Evolutionary conservation across 148 eudicot species (phyloP).

Genomic region (Selenicereus undatus): DNA sequence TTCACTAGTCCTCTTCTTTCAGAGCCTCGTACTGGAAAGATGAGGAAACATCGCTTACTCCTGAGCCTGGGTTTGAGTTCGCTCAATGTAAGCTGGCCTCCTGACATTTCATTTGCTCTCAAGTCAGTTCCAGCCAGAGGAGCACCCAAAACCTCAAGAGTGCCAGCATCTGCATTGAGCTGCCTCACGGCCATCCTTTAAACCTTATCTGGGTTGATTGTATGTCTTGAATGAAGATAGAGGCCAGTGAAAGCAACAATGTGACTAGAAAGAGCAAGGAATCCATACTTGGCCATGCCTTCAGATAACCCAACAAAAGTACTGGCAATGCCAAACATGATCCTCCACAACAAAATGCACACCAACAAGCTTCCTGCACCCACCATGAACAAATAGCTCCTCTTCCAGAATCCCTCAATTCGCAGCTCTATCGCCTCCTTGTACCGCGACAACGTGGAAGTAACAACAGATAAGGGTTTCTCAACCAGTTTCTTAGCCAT

Average conservation of each 20-base stretch:
- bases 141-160: slow-evolving; percentile 98
- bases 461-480: slow-evolving; percentile 45
- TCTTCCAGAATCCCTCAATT: slow-evolving; percentile 89
- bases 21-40: slow-evolving; percentile 85
- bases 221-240: slow-evolving; percentile 74
- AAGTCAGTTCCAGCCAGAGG: slow-evolving; percentile 87
- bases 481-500: slow-evolving; percentile 50
- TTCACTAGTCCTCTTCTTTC: slow-evolving; percentile 88
- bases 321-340: slow-evolving; percentile 83
- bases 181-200: slow-evolving; percentile 94
- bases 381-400: slow-evolving; percentile 59
- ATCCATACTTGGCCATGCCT: slow-evolving; percentile 98
- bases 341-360: slow-evolving; percentile 83
- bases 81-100: slow-evolving; percentile 75
- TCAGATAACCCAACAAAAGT: slow-evolving; percentile 86
- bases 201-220: slow-evolving; percentile 86
- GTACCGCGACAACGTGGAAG: slow-evolving; percentile 46
- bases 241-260: slow-evolving; percentile 89
- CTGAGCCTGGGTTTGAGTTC: slow-evolving; percentile 67
- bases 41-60: slow-evolving; percentile 87
- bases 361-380: slow-evolving; percentile 71
- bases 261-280: slow-evolving; percentile 87
- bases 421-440: slow-evolving; percentile 69
- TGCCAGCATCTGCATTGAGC: slow-evolving; percentile 85
- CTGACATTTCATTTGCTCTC: slow-evolving; percentile 99